phyloP scores from a whole-genome alignment of 2,329 filamentous ascomycete genomes.

The Neopestalotiopsis rosae region DNA sequence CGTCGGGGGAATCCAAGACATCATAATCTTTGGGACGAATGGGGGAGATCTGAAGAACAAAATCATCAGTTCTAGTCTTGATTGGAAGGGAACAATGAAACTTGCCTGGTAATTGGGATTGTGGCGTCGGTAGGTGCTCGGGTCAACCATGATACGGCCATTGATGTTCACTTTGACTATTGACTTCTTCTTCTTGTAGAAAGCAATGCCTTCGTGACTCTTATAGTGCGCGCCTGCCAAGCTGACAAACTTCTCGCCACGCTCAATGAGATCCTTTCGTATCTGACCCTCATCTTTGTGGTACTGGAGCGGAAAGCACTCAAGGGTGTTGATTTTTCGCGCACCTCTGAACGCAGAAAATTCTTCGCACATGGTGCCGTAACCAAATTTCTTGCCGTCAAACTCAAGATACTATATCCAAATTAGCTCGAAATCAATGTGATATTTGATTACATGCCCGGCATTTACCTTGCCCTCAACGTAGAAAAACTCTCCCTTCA shows the following conservation, averaged over 20 bases:
- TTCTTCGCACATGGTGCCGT: constrained; percentile 72
- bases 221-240: constrained; percentile 86
- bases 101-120: constrained; percentile 77
- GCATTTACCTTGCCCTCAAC: constrained; percentile 66
- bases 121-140: constrained; percentile 80
- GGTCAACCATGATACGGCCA: constrained; percentile 87
- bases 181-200: constrained; percentile 79
- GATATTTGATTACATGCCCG: no score
- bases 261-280: constrained; percentile 71
- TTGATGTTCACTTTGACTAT: constrained; percentile 84
- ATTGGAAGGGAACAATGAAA: not conserved
- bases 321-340: constrained; percentile 79
- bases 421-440: constrained; percentile 13
- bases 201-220: constrained; percentile 83
- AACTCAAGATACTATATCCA: constrained; percentile 75
- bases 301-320: constrained; percentile 79
- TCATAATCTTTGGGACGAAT: constrained; percentile 76
- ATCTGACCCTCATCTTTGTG: constrained; percentile 74
- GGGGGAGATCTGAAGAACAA: constrained; percentile 59
- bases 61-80: not conserved
- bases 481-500: constrained; percentile 76
- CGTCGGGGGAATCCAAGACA: constrained; percentile 51
- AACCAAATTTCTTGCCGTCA: constrained; percentile 84
- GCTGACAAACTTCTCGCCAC: constrained; percentile 83
- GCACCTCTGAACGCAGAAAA: constrained; percentile 80